Base-by-base conservation (phyloP, 306 rosid genomes). In the Sicyos edulis region DNA sequence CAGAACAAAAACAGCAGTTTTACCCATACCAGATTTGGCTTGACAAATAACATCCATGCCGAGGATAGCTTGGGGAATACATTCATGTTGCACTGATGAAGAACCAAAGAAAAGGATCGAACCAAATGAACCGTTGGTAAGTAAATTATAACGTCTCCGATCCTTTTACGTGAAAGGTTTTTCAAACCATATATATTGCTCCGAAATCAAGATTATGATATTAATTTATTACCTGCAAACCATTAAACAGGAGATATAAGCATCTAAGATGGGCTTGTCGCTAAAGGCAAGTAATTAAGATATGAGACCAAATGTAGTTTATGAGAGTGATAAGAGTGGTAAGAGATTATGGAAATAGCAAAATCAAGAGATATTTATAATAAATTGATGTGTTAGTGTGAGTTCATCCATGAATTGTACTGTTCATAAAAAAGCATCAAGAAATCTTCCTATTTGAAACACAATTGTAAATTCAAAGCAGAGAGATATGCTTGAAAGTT, bases 11-110 rank as follows among this genome's bases (percentile, higher is more conserved):
- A 95, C 99, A 73, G 99, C 99, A 17, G 99, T 95, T 78, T 95
- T 95, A 22, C 99, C 99, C 99, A 95, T 95, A 58, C 99, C 99
- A 70, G 99, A 95, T 83, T 95, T 95, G 4, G 99, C 99, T 85
- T 95, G 99, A 55, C 99, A 95, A 77, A 95, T 82, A 14, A 95
- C 99, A 85, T 95, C 99, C 99, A 95, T 95, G 12, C 99, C 99
- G 29, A 95, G 89, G 75, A 95, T 91, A 45, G 99, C 99, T 91
- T 95, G 99, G 10, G 99, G 99, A 63, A 95, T 95, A 83, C 99
- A 95, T 75, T 95, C 99, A 50, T 95, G 99, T 95, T 95, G 99
- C 76, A 95, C 99, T 95, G 91, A 55, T 85, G 97, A 85, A 76
- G 88, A 90, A 82, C 82, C 88, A 92, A 90, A 88, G 80, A 92